Base-by-base conservation (phyloP, 2,329 filamentous ascomycete genomes). In the Nemania abortiva region DNA sequence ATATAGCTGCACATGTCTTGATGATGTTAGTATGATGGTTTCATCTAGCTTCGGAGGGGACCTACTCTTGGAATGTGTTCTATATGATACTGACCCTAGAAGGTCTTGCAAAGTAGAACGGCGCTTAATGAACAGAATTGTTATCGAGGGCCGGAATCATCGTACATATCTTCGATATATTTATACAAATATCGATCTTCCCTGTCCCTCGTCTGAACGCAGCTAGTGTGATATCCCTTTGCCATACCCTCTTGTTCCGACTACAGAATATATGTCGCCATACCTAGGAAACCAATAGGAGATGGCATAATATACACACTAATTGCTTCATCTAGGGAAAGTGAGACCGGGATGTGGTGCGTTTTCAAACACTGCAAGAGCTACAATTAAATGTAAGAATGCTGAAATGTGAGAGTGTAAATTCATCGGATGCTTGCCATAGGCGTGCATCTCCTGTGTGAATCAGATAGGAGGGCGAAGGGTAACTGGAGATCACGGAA, bases 1-100 rank as follows among this genome's bases (percentile, higher is more conserved):
- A 81, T 76, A 74, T 82, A 83, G 69, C 76, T 77, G 67, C 82
- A 84, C 82, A 83, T 83, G 65, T 59, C 75, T 75, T 63, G 34
- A 37, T 47, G 5, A 15, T 65, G 64, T 68, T 65, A 64, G 55
- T 10, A 64, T 68, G 52, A 34, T 47, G 31, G 63, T 7, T 34
- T 42, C 37, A 24, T 45, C 11, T 31, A 7, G 29, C 54, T 39
- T 10, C 37, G 47, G 42, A 55, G 50, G 56, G 50, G 22, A 67
- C 65, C 11, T 45, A 72, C 66, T 49, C 56, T 22, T 31, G n/a
- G 49, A 42, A 18, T 66, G 68, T 70, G 56, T 73, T 68, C 66
- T 64, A 50, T 73, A 70, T 69, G 65, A 49, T 65, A 34, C 55
- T 68, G 61, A 54, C n/a, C 24, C n/a, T 37, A 53, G 39, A 47